Base-by-base conservation (phyloP, 2,329 filamentous ascomycete genomes). In the Exophiala lecanii-corni region DNA sequence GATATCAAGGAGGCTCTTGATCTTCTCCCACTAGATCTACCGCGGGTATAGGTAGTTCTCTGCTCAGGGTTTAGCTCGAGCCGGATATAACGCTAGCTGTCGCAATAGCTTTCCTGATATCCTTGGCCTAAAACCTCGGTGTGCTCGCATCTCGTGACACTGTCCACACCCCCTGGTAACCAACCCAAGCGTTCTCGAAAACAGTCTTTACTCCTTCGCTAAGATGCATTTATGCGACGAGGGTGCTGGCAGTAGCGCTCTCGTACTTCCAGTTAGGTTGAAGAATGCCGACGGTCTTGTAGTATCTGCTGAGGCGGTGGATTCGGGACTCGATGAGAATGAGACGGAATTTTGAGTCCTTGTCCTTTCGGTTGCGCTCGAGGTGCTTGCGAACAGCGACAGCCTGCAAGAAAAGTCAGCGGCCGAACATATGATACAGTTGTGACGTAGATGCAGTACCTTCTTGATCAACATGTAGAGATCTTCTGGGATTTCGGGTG, bases 401-500 rank as follows among this genome's bases (percentile, higher is more conserved):
- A 63, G 89, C 89, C 89, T 92, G 23, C 7, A 18, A 16, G 13
- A 21, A 39, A 12, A 16, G 23, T 45, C 7, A 28, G 9, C 15
- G 33, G 21, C 21, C 10, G n/a, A 9, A 23, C 6, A 26, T 26
- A 26, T 26, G 23, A 12, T 7, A n/a, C 6, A 26, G 6, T 7
- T 26, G 23, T 6, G 12, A 26, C 23, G 23, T 26, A 6, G 12
- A 26, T 26, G 12, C 12, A 26, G 66, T 69, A 94, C 91, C 89
- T 98, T 98, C 86, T 96, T 96, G 87, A 97, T 97, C 72, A 97
- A 80, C 86, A 95, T 94, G 85, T 97, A 98, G 61, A 97, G 85
- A 75, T 98, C 92, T 83, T 98, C 92, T 69, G 94, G 92, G 64
- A 98, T 84, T 72, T 97, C 89, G 71, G 94, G 92, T 62, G 92